These are phyloP conservation scores for Excoecaria cochinchinensis DNA, from an alignment of 345 rosid species.

Conservation along the genomic window DNA sequence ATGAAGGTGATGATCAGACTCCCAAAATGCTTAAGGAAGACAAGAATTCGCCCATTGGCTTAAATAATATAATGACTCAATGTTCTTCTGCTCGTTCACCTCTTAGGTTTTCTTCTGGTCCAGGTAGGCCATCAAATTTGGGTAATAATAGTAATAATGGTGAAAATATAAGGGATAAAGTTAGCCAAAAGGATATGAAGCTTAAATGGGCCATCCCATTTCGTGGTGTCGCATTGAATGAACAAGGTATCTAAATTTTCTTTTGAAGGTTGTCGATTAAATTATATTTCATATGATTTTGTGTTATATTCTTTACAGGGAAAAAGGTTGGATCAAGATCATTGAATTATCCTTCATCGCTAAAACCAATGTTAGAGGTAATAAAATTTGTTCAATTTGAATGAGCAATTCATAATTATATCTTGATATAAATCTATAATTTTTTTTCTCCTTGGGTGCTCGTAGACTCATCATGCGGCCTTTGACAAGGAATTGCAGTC, in stretches of 20 bases:
- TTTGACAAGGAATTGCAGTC: constrained; percentile 79
- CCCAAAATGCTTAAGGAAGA: neutral
- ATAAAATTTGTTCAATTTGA: neutral
- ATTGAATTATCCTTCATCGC: constrained; percentile 39
- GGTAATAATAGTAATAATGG: neutral
- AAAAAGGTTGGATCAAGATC: constrained; percentile 69
- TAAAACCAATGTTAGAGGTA: constrained; percentile 72
- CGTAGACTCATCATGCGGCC: constrained; percentile 60
- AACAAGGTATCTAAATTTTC: neutral
- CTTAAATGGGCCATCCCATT: constrained; percentile 26
- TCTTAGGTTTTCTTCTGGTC: constrained; percentile 51
- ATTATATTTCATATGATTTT: constrained; percentile 12
- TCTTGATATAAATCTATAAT: neutral
- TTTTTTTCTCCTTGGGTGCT: neutral
- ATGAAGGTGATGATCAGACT: constrained; percentile 2
- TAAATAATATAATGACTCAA: constrained; percentile 77
- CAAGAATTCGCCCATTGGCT: constrained; percentile 44
- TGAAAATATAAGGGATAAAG: constrained; percentile 21
- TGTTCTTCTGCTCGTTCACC: constrained; percentile 53
- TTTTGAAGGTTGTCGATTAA: neutral
- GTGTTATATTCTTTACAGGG: constrained; percentile 35
- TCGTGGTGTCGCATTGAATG: neutral
- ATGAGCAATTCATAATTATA: neutral
- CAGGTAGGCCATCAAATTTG: constrained; percentile 26
- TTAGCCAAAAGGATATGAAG: constrained; percentile 23